Conservation (phyloP, 345 rosid species). For the Garcia nutans region DNA sequence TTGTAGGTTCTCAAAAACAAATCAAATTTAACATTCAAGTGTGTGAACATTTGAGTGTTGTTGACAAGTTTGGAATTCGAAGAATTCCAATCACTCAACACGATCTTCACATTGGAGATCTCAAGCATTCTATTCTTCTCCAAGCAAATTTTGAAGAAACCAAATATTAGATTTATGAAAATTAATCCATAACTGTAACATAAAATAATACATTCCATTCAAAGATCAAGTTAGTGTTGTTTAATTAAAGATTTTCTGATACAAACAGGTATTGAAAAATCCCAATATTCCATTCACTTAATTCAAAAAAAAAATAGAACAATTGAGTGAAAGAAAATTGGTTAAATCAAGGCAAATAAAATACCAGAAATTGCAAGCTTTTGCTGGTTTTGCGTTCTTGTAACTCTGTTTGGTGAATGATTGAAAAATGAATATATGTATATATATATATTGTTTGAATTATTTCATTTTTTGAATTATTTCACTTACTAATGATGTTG, state of each 20-base stretch:
- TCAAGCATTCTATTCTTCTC: constrained; percentile 75
- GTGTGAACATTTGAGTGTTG: constrained; percentile 79
- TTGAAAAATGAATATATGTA: not conserved
- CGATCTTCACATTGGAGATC: constrained; percentile 63
- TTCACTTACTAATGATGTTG: not conserved
- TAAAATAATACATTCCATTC: not conserved
- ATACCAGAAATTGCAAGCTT: not conserved
- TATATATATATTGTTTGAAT: not conserved
- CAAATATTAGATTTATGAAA: constrained; percentile 20
- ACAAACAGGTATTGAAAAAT: not conserved
- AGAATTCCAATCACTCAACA: constrained; percentile 91
- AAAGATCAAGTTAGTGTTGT: not conserved
- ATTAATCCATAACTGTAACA: not conserved
- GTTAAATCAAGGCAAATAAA: not conserved
- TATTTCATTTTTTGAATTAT: not conserved
- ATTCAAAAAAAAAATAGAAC: not conserved
- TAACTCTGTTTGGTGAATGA: not conserved
- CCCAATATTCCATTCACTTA: not conserved
- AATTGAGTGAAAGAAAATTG: not conserved
- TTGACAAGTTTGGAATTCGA: constrained; percentile 67
- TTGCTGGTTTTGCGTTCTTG: not conserved
- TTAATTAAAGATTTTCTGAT: not conserved
- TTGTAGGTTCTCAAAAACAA: constrained; percentile 49
- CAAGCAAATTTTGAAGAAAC: constrained; percentile 44
- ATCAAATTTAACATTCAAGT: constrained; percentile 54